Conservation (phyloP, 305 asterid genomes). For the Fraxinus latifolia region DNA sequence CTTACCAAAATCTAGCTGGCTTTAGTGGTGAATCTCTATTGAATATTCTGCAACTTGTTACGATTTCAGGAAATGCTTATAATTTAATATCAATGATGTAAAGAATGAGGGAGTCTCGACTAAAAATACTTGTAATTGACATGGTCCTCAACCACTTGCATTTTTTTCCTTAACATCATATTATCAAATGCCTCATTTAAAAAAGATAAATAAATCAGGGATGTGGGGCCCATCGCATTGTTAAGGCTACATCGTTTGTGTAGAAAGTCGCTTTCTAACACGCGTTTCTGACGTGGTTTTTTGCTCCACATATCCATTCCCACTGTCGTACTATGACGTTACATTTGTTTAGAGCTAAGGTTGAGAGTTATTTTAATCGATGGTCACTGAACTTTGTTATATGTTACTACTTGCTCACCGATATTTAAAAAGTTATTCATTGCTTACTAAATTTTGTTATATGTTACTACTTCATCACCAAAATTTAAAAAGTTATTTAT, state of each 20-base stretch:
- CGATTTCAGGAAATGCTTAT: background rate
- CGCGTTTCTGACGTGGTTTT: slow-evolving; percentile 18
- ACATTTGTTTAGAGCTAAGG: background rate
- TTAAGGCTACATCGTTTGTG: background rate
- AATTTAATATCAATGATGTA: background rate
- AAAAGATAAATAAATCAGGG: background rate
- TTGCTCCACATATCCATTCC: background rate
- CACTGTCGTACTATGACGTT: background rate
- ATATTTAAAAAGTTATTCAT: no score
- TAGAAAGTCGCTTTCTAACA: slow-evolving; percentile 13
- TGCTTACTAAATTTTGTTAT: no score
- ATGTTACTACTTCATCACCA: no score
- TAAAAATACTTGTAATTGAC: background rate
- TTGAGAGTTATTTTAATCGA: background rate
- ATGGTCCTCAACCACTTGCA: background rate
- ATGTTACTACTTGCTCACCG: no score
- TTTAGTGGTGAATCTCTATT: slow-evolving; percentile 17
- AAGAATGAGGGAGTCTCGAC: background rate
- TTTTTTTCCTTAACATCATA: background rate
- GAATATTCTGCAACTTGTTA: slow-evolving; percentile 39
- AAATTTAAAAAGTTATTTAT: no score
- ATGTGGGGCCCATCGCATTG: slow-evolving; percentile 22
- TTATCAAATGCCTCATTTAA: background rate
- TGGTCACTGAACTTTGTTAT: no score
- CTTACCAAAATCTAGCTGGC: slow-evolving; percentile 8